Conservation (phyloP, 768 basidiomycete species). For the Favolaschia claudopus region DNA sequence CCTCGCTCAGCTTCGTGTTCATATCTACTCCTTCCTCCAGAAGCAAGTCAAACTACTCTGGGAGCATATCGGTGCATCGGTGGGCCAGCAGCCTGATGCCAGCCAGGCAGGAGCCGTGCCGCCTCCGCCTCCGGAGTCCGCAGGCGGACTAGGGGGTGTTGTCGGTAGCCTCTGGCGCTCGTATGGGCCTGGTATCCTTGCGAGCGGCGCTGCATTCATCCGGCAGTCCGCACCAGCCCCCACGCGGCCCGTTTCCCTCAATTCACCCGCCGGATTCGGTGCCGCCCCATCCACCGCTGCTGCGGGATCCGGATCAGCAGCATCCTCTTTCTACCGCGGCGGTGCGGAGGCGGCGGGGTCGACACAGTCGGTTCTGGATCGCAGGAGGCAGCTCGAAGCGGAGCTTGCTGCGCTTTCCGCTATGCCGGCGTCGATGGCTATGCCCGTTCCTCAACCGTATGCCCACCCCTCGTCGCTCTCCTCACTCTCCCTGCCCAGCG, state of each 20-base stretch:
- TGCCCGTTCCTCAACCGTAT: conserved; percentile 18
- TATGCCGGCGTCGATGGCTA: conserved; percentile 27
- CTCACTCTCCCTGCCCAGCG: conserved; percentile 41
- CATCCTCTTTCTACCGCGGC: conserved; percentile 29
- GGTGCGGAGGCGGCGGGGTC: conserved; percentile 19
- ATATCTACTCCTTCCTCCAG: conserved; percentile 70
- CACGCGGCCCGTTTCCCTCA: conserved; percentile 36
- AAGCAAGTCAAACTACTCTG: conserved; percentile 68
- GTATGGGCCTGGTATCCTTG: conserved; percentile 77
- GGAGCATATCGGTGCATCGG: conserved; percentile 63
- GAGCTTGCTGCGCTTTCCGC: conserved; percentile 61
- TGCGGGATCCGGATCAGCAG: conserved; percentile 33
- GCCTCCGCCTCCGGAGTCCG: conserved; percentile 19
- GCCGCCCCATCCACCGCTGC: conserved; percentile 18
- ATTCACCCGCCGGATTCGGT: conserved; percentile 37
- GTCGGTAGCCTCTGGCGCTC: conserved; percentile 70
- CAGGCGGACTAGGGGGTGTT: conserved; percentile 40
- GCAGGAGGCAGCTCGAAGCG: conserved; percentile 60
- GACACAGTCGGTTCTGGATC: conserved; percentile 49
- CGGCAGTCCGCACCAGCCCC: conserved; percentile 55
- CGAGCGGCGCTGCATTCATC: conserved; percentile 70
- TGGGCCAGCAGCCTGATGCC: conserved; percentile 51
- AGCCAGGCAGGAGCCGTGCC: conserved; percentile 21
- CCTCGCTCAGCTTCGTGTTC: conserved; percentile 68
- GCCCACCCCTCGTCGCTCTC: conserved; percentile 16